phyloP scores from a whole-genome alignment of 805 yeast genomes.

The Barnettozyma vustinii region DNA sequence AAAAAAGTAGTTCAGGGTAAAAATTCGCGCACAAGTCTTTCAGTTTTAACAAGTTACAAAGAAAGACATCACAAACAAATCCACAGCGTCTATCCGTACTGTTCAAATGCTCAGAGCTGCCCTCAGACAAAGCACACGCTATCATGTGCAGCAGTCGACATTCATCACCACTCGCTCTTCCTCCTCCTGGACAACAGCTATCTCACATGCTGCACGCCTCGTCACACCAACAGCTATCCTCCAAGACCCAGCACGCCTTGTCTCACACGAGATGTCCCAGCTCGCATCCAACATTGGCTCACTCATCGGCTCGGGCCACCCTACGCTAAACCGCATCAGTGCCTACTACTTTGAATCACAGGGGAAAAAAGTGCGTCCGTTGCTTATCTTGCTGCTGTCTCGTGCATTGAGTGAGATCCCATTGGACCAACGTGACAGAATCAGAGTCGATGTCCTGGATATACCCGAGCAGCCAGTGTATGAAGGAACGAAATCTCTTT shows the following conservation, averaged over 20 bases:
- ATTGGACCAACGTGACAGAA: conserved; percentile 54
- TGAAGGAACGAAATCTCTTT: conserved; percentile 48
- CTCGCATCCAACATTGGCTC: conserved; percentile 82
- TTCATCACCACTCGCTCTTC: background rate
- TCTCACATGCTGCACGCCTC: conserved; percentile 66
- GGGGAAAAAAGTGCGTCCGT: conserved; percentile 92
- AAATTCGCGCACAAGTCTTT: background rate
- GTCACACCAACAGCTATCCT: conserved; percentile 59
- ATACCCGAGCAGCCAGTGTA: conserved; percentile 62
- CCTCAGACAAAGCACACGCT: background rate
- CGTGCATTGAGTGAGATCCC: conserved; percentile 81
- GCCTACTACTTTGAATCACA: conserved; percentile 93
- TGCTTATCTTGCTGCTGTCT: conserved; percentile 76
- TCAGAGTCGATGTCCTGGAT: conserved; percentile 56
- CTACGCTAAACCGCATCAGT: conserved; percentile 86
- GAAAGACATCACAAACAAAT: background rate
- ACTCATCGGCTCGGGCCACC: conserved; percentile 89
- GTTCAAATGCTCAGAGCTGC: background rate
- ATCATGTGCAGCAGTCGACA: background rate
- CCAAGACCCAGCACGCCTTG: conserved; percentile 84
- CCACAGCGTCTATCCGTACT: too few species aligned
- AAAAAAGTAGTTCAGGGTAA: too few species aligned
- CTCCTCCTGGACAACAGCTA: conserved; percentile 47
- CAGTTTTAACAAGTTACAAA: too few species aligned
- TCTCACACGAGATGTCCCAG: conserved; percentile 87